Evolutionary conservation across 768 basidiomycete genomes (phyloP), one percentile per base, ranked within the genome.

Genomic region (Leccinum uliginosum): DNA sequence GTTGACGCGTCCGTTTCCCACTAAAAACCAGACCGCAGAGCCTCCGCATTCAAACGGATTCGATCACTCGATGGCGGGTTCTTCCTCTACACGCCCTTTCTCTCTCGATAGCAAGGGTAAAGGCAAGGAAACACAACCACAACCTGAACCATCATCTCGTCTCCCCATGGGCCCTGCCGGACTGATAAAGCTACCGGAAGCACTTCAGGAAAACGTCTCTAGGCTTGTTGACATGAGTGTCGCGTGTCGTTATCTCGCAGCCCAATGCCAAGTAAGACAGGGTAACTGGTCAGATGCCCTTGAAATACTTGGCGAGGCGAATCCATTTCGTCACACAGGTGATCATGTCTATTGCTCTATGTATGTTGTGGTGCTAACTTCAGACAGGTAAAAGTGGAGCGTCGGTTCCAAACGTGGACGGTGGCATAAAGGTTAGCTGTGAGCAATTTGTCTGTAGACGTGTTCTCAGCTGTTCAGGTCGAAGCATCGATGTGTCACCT

Each of bases 401-500:
- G 3, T 78, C 83, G n/a, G 78, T 90, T 45, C 85, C 86, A 6
- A 93, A 89, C 65, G 76, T 86, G 12, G 94, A 98, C 64, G 93
- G 93, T 27, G 97, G 97, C 4, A 92, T 98, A 71, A 99, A 99
- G 76, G 94, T 93, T 56, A 56, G 74, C 62, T 21, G 11, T 11
- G 45, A 53, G 26, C 55, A 38, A 45, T 58, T 24, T 60, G 34
- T 30, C 12, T 38, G 40, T 49, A 45, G 21, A n/a, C 19, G 1
- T 34, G 9, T 46, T 48, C 58, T 59, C 35, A 59, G 38, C 34
- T 51, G 15, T 34, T n/a, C 62, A 96, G 93, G 89, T 98, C 38
- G 93, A 98, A 75, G 93, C 97, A 4, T 97, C 96, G 3, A 95
- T 98, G 85, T 98, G 96, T 67, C 87, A 96, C 67, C 78, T 99